Base-by-base conservation (phyloP, 192 early-diverging fungal genomes). In the Coemansia sp. region DNA sequence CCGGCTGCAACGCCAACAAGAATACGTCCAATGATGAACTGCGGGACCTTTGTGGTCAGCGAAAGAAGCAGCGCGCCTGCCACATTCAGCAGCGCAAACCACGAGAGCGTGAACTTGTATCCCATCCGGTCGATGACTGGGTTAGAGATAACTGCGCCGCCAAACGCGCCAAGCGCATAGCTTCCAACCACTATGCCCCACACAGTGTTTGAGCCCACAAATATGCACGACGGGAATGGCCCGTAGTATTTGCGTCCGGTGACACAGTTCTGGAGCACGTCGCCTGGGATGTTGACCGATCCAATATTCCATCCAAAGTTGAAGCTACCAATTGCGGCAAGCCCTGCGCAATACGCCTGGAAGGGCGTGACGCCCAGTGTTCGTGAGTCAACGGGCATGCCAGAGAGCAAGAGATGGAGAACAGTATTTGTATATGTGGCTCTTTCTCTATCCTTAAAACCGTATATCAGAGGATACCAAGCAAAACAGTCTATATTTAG, bases 1-100 rank as follows among this genome's bases (percentile, higher is more conserved):
- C 94, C 94, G 32, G 90, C 88, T 0, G 85, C 89, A 53, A 92
- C 69, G 19, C 94, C 94, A 9, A 86, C 84, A 3, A 92, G 60
- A 9, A 93, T 63, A 52, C 94, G 90, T 8, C 92, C 94, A 47
- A 89, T 70, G 70, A 86, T 86, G 64, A 93, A 89, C 78, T 89
- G 87, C 10, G 84, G 77, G n/a, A 87, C 49, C 43, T 86, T 85
- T 9, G 85, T 81, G 16, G 89, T 87, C 39, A 89, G 64, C 16
- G 86, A 84, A 18, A 94, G 72, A 9, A 91, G 70, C 19, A 92
- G 52, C 2, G 85, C 85, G 4, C 93, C 90, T 18, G 82, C 56
- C 0, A 93, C 81, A 60, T 87, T 92, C 21, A 87, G 79, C 32
- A 92, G 64, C 60, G 90, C 93, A 67, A 84, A 86, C 77, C 85